Evolutionary conservation across 2,329 filamentous ascomycete species (phyloP), one percentile per base, ranked within the genome.

Genomic region (Cryoendolithus antarcticus): DNA sequence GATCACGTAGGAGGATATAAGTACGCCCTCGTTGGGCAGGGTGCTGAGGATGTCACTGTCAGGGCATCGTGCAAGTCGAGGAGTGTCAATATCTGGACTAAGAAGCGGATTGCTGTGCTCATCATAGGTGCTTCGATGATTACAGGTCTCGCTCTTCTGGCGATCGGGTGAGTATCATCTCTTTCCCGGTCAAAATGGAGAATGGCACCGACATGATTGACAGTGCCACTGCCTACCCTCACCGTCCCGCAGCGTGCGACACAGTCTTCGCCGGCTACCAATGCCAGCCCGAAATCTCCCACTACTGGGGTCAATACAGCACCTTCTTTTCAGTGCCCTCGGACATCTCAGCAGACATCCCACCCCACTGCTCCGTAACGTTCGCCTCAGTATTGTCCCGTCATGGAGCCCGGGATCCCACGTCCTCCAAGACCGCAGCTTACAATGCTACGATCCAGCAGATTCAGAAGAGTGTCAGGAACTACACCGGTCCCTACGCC

Each of bases 281-380:
- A 46, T 86, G 82, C 59, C 67, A 69, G 35, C 60, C 71, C 3
- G 57, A 71, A 27, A 70, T 80, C 33, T 75, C 77, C 1, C 80
- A 77, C 48, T 71, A 68, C 40, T 93, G 86, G 85, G 88, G 86
- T 40, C 86, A 89, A 58, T 94, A 94, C 59, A 82, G 85, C 11
- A 84, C 86, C 2, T 93, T 77, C 63, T 94, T 83, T 61, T 72
- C 79, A 1, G 79, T 88, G 0, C 71, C 77, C 5, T 86, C 81
- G 1, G 66, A 74, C 2, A 74, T 85, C 37, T 65, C 75, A 10
- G 50, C 69, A 5, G 65, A 66, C 6, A 63, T 81, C 1, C 86
- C 86, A 0, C 48, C 65, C 1, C 68, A 66, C n/a, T 95, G 88
- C 62, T 64, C 72, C 9, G 64, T 89, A 49, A 89, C 79, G 2